Evolutionary conservation across 257 asterid genomes (phyloP).

Genomic region (Capsicum baccatum): DNA sequence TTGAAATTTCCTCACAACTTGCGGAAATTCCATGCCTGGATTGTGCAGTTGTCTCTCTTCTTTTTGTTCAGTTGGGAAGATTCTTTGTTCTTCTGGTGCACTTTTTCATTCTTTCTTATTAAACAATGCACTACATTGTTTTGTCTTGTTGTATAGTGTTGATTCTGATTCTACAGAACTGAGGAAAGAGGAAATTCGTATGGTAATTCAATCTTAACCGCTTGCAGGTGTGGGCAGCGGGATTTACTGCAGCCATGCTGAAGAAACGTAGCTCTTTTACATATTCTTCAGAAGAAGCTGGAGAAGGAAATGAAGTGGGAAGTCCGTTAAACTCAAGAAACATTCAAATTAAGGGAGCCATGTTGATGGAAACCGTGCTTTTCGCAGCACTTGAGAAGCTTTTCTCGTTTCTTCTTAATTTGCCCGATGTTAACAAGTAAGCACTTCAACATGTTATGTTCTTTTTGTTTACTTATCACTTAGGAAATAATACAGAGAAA

Average conservation of each 20-base stretch:
- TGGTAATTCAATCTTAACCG: neutral
- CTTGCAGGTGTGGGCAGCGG: constrained; percentile 96
- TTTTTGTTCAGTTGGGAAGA: neutral
- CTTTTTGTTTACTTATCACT: neutral
- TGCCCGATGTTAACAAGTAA: constrained; percentile 66
- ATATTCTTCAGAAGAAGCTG: constrained; percentile 47
- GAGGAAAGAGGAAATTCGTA: neutral
- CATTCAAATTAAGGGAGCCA: constrained; percentile 47
- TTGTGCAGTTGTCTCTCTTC: neutral
- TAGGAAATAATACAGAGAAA: neutral
- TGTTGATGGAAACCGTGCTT: constrained; percentile 53
- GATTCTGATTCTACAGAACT: neutral
- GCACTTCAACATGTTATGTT: constrained; percentile 31
- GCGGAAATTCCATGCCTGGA: neutral
- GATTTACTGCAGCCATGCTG: constrained; percentile 79
- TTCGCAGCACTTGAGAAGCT: constrained; percentile 69
- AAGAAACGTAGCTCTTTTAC: constrained; percentile 71
- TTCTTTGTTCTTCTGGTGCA: neutral
- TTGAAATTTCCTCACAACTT: neutral
- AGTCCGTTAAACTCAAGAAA: constrained; percentile 37
- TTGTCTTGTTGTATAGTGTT: neutral
- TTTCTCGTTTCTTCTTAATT: constrained; percentile 62
- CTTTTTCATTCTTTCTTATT: neutral
- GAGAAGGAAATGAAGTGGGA: constrained; percentile 44
- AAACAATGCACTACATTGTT: neutral